A percentile compares a stretch with the other conserved stretches of the same genome.
Evolutionary conservation across 2,329 filamentous ascomycete genomes (phyloP).

Genomic region (Seiridium cupressi): DNA sequence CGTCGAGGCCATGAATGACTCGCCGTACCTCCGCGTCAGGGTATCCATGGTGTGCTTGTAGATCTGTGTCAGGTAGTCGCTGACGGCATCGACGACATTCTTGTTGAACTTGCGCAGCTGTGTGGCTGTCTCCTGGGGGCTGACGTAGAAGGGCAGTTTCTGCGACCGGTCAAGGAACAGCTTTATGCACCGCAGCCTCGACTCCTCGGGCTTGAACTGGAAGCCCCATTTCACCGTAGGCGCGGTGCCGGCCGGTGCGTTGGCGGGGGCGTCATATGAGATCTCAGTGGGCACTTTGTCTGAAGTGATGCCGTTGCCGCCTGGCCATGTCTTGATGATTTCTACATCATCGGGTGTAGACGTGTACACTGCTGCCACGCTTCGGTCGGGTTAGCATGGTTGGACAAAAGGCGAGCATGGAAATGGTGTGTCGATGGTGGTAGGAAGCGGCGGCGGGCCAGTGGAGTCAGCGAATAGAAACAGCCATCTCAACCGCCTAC

Average conservation of each 20-base stretch:
- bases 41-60: constrained; percentile 79
- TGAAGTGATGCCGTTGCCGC: constrained; percentile 81
- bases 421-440: no score
- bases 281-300: constrained; percentile 85
- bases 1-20: constrained; percentile 74
- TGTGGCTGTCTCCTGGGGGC: constrained; percentile 72
- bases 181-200: constrained; percentile 78
- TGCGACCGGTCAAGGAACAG: constrained; percentile 79
- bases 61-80: constrained; percentile 75
- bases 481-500: no score
- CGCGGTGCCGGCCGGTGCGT: constrained; percentile 34
- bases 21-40: constrained; percentile 70
- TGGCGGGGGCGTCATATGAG: constrained; percentile 52
- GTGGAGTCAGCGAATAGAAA: background rate
- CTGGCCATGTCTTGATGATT: constrained; percentile 83
- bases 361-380: constrained; percentile 71
- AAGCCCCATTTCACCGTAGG: constrained; percentile 74
- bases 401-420: no score
- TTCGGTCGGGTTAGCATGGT: constrained; percentile 22
- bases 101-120: constrained; percentile 74
- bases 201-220: constrained; percentile 76
- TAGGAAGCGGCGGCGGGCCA: background rate
- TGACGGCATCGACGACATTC: constrained; percentile 75
- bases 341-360: constrained; percentile 77
- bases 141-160: constrained; percentile 78